A percentile compares a stretch with the other conserved stretches of the same genome.
Conservation (phyloP, 2,329 filamentous ascomycete species). For the Ambrosiella cleistominuta region DNA sequence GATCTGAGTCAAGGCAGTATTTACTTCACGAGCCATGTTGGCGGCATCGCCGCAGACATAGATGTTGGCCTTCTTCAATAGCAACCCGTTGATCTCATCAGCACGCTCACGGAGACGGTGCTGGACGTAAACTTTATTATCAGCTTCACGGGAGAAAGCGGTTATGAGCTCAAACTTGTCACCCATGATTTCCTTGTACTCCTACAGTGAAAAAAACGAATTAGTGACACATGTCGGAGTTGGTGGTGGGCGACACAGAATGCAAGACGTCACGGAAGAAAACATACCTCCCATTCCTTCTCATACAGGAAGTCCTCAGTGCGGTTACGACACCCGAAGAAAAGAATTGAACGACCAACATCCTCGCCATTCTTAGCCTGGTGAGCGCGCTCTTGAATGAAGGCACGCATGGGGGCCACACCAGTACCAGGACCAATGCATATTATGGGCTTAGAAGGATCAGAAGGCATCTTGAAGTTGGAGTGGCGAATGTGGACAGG, state of each 20-base stretch:
- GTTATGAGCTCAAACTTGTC: slow-evolving; percentile 82
- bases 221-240: not conserved
- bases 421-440: slow-evolving; percentile 94
- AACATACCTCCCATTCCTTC: slow-evolving; percentile 75
- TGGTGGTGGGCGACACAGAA: not conserved
- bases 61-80: slow-evolving; percentile 78
- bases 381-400: slow-evolving; percentile 82
- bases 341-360: slow-evolving; percentile 75
- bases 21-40: slow-evolving; percentile 92
- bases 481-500: slow-evolving; percentile 94
- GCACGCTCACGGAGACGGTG: slow-evolving; percentile 73
- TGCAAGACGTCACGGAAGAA: not conserved
- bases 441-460: slow-evolving; percentile 84
- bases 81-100: slow-evolving; percentile 69
- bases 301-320: slow-evolving; percentile 87
- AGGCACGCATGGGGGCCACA: slow-evolving; percentile 88
- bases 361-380: slow-evolving; percentile 62
- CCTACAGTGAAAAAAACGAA: slow-evolving; percentile 28
- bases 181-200: slow-evolving; percentile 67
- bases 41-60: slow-evolving; percentile 97
- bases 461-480: slow-evolving; percentile 96
- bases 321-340: slow-evolving; percentile 82
- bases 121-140: slow-evolving; percentile 92
- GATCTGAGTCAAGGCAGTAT: slow-evolving; percentile 69
- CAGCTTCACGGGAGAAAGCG: slow-evolving; percentile 79